Base-by-base conservation (phyloP, 805 yeast genomes). In the Metschnikowia proteae region DNA sequence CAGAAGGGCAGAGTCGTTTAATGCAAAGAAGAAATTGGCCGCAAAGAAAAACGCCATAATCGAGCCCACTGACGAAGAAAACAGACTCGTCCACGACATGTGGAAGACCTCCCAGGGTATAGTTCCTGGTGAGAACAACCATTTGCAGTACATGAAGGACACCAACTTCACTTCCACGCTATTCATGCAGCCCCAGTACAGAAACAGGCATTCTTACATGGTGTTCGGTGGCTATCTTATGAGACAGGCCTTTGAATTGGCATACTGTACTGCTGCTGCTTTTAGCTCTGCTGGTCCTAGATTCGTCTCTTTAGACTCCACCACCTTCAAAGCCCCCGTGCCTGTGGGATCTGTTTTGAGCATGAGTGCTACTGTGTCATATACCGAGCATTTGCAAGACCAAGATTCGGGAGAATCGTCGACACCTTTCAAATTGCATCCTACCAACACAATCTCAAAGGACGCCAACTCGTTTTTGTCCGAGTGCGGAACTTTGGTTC, bases 131-230 rank as follows among this genome's bases (percentile, higher is more conserved):
- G 31, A 13, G 23, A 45, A 46, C 47, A 66, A 65, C 25, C 79
- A 79, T 52, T 65, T 84, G 29, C 71, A 75, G 39, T 79, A 79
- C 56, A 86, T 89, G 95, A 76, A 79, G 43, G 84, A 88, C 53
- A 84, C 97, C 1, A 70, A 66, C 45, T 76, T 87, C 46, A 73
- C 79, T 45, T 86, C 96, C 8, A 88, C 96, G 5, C 78, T 84
- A 60, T 83, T 90, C 67, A 92, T 91, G 92, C 97, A 91, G 68
- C 97, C 97, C 1, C 97, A 91, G 71, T 91, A 90, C 71, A 81
- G 97, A 69, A 91, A 91, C 73, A 81, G 96, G 64, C 96, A 91
- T 64, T 86, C 95, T 3, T 88, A 86, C 68, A 89, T 90, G 88
- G 88, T 91, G 40, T 91, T 91, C 66, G 98, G 98, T 59, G 98